Evolutionary conservation across 2,329 filamentous ascomycete species (phyloP).

Genomic region (Dendryphion nanum): DNA sequence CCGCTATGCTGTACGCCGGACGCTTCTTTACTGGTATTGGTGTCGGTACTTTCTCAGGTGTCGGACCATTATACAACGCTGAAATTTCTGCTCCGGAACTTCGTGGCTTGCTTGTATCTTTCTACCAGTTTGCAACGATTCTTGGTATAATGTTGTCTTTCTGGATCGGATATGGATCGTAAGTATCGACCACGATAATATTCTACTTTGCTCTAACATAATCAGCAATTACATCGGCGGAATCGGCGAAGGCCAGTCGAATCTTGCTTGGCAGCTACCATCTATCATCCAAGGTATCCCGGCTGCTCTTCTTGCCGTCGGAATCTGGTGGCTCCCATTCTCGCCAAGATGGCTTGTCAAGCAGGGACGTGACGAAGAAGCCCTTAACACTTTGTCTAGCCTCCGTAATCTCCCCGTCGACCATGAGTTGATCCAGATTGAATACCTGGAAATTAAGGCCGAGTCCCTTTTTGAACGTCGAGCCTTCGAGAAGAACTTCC

Average conservation of each 20-base stretch:
- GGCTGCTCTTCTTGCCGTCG: slow-evolving; percentile 20
- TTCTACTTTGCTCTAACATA: not conserved
- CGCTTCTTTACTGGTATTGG: slow-evolving; percentile 52
- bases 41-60: slow-evolving; percentile 49
- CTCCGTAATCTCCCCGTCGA: slow-evolving; percentile 30
- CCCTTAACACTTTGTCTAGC: slow-evolving; percentile 18
- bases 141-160: slow-evolving; percentile 32
- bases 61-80: slow-evolving; percentile 49
- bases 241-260: slow-evolving; percentile 35
- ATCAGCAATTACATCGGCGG: slow-evolving; percentile 40
- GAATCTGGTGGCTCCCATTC: slow-evolving; percentile 26
- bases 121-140: slow-evolving; percentile 30
- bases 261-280: slow-evolving; percentile 25
- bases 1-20: slow-evolving; percentile 48
- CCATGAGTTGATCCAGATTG: slow-evolving; percentile 41
- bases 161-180: slow-evolving; percentile 30
- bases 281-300: slow-evolving; percentile 27
- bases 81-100: slow-evolving; percentile 28
- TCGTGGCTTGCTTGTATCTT: slow-evolving; percentile 25
- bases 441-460: slow-evolving; percentile 51
- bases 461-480: slow-evolving; percentile 45
- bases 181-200: slow-evolving; percentile 3
- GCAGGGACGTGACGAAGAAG: slow-evolving; percentile 24
- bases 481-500: slow-evolving; percentile 46
- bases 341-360: slow-evolving; percentile 26